phyloP scores from a whole-genome alignment of 2,329 filamentous ascomycete species.

The Dactylella cylindrospora region DNA sequence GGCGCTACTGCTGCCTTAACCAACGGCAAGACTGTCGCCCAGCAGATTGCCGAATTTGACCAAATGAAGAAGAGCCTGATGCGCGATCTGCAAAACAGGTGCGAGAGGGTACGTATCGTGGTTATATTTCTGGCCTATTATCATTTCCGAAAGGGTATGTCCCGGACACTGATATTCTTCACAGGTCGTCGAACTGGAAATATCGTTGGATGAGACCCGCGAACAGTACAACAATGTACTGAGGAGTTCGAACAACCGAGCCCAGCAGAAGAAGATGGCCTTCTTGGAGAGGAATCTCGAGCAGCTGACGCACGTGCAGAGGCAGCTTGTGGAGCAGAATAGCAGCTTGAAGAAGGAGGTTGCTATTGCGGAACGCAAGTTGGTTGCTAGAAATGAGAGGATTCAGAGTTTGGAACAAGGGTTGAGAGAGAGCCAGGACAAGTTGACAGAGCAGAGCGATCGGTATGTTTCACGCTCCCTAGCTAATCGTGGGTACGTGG shows the following conservation, averaged over 20 bases:
- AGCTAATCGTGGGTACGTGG: conserved; percentile 6
- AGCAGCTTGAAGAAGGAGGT: conserved; percentile 97
- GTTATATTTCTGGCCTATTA: background rate
- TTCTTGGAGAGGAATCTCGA: conserved; percentile 98
- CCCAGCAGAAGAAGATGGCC: conserved; percentile 99
- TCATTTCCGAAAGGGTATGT: conserved; percentile 1
- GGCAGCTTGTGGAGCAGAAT: conserved; percentile 97
- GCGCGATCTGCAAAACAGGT: conserved; percentile 97
- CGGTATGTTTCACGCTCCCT: conserved; percentile 65
- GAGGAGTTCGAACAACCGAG: conserved; percentile 92
- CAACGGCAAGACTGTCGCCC: conserved; percentile 88
- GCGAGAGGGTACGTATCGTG: conserved; percentile 68
- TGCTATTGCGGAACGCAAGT: conserved; percentile 93
- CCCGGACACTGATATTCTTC: conserved; percentile 15
- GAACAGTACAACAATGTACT: conserved; percentile 99
- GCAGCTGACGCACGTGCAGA: conserved; percentile 94
- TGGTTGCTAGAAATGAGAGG: conserved; percentile 93
- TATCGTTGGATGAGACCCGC: conserved; percentile 91
- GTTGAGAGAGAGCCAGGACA: conserved; percentile 96
- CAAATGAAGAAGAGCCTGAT: conserved; percentile 99
- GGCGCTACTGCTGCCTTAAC: conserved; percentile 60
- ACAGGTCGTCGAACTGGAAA: conserved; percentile 85
- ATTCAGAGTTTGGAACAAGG: conserved; percentile 91
- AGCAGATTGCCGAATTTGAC: conserved; percentile 98
- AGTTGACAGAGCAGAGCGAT: conserved; percentile 94